phyloP scores from a whole-genome alignment of 192 early-diverging fungal species.

The Coemansia sp. region DNA sequence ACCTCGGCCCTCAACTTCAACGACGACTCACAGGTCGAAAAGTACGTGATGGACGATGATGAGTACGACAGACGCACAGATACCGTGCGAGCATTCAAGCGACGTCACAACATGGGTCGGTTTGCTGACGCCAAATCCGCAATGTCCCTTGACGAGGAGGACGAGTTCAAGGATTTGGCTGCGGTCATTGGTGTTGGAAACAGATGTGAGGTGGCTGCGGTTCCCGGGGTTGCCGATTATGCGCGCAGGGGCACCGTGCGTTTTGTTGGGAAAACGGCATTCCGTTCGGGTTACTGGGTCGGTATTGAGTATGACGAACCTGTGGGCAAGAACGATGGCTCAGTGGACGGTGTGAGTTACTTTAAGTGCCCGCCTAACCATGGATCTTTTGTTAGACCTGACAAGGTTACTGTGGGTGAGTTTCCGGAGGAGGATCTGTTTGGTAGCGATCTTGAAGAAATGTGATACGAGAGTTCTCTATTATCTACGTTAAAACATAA shows the following conservation, averaged over 20 bases:
- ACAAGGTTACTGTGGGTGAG: constrained; percentile 87
- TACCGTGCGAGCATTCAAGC: constrained; percentile 86
- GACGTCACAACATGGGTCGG: constrained; percentile 83
- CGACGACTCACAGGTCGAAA: constrained; percentile 89
- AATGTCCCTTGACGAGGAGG: constrained; percentile 78
- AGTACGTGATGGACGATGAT: constrained; percentile 87
- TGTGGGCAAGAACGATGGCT: constrained; percentile 91
- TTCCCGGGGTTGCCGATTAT: constrained; percentile 46
- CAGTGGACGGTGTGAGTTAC: constrained; percentile 73
- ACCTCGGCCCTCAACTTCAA: constrained; percentile 69
- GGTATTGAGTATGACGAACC: constrained; percentile 97
- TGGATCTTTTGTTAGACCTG: constrained; percentile 90
- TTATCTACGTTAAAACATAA: background rate
- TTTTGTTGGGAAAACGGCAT: constrained; percentile 74
- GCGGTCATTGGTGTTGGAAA: constrained; percentile 69
- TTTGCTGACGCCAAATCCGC: constrained; percentile 80
- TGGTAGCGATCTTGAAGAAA: constrained; percentile 69
- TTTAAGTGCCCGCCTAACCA: constrained; percentile 73
- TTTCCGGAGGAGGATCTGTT: constrained; percentile 89
- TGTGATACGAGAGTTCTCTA: constrained; percentile 15
- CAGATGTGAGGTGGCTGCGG: constrained; percentile 77
- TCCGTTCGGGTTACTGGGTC: constrained; percentile 89
- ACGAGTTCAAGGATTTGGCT: constrained; percentile 66
- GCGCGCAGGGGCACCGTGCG: constrained; percentile 64
- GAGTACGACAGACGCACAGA: constrained; percentile 84